Base-by-base conservation (phyloP, 768 basidiomycete genomes). In the Suillus alpinus region DNA sequence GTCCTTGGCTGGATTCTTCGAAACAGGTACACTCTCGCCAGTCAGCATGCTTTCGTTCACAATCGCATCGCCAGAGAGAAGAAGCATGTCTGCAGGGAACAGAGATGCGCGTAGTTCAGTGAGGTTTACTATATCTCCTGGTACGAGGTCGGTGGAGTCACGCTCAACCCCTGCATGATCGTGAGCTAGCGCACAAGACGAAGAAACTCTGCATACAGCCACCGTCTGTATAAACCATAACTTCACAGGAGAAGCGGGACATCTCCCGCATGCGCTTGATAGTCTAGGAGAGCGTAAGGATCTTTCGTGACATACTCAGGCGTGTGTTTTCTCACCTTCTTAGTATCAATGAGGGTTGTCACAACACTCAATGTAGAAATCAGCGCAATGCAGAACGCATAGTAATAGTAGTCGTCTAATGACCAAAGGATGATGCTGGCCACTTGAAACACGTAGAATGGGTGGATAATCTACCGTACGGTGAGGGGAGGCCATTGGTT, bases 11-110 rank as follows among this genome's bases (percentile, higher is more conserved):
- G 95, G 90, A 20, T 84, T 75, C 72, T 99, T 99, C 71, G 92
- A 92, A 56, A 99, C 94, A 2, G 97, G 97, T 0, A 99, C 93
- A 64, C 95, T 97, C 76, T 99, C 97, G 13, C 97, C 97, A 0
- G 97, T 98, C 26, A 99, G 84, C 97, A 99, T 98, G 63, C 94
- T 96, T 76, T 99, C 97, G 72, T 98, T 98, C 56, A 98, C 90
- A 60, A 99, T 96, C 1, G 95, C 94, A 72, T 99, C 97, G 1
- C 97, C 97, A 2, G 94, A 92, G 32, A 99, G 85, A 8, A 99
- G 81, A 65, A 98, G 84, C 63, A 96, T 81, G 72, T 99, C 97
- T 14, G 93, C 91, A 3, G 97, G 97, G 65, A 99, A 81, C 36
- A 87, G 74, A 9, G 83, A 76, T 8, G 95, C 80, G 29, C 84